Percentiles rank a stretch among this genome's conserved stretches.
Conservation (phyloP, 257 asterid species). For the Nicotiana knightiana region DNA sequence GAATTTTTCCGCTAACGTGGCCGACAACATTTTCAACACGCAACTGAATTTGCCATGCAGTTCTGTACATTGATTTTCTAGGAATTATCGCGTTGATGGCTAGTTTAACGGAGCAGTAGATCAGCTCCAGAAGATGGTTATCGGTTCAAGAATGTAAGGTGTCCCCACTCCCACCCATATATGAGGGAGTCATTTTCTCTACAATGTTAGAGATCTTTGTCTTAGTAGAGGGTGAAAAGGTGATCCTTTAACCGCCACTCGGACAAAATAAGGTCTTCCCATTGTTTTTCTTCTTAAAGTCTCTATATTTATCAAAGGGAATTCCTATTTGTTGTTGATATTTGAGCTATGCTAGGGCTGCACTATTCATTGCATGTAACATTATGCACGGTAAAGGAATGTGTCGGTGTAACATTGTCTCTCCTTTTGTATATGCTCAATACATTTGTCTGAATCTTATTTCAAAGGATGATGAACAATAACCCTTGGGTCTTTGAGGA, state of each 20-base stretch:
- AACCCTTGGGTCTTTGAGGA: neutral
- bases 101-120: neutral
- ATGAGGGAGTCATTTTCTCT: no score
- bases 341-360: neutral
- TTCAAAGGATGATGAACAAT: neutral
- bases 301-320: neutral
- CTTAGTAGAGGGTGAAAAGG: neutral
- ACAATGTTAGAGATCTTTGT: neutral
- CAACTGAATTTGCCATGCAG: neutral
- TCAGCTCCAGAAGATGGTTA: neutral
- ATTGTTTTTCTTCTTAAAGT: neutral
- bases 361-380: neutral
- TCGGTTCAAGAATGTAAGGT: no score
- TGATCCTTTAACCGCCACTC: neutral
- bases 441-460: neutral
- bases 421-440: neutral
- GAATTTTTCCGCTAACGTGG: slow-evolving; percentile 38
- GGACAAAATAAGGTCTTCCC: neutral
- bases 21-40: neutral
- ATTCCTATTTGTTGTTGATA: neutral
- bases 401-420: neutral
- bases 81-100: neutral
- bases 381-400: neutral
- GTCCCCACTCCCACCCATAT: no score
- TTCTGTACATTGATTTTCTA: neutral